phyloP scores from a whole-genome alignment of 2,329 filamentous ascomycete species.

The Pezicula radicicola region DNA sequence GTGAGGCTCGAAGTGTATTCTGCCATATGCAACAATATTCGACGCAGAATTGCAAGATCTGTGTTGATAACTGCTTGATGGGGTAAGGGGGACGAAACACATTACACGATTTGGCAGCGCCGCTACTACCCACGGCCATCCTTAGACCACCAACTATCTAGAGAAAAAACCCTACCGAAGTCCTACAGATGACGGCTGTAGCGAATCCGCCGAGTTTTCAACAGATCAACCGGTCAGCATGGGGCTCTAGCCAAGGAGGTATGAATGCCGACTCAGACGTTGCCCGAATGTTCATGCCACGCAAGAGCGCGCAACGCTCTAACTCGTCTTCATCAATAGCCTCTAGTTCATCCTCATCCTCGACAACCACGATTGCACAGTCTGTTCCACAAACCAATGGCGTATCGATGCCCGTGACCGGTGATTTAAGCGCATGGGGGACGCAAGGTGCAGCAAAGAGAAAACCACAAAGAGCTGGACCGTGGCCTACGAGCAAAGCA shows the following conservation, averaged over 20 bases:
- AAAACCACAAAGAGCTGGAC: slow-evolving; percentile 44
- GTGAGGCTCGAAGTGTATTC: neutral
- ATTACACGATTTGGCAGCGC: neutral
- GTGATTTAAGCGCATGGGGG: slow-evolving; percentile 22
- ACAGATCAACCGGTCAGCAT: slow-evolving; percentile 63
- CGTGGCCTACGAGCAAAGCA: slow-evolving; percentile 65
- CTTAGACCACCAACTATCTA: slow-evolving; percentile 1
- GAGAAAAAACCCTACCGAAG: slow-evolving; percentile 1
- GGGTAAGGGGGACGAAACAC: neutral
- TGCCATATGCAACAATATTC: no score
- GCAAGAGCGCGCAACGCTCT: slow-evolving; percentile 80
- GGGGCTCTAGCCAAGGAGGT: slow-evolving; percentile 60
- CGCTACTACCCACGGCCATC: slow-evolving; percentile 1
- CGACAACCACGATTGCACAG: slow-evolving; percentile 61
- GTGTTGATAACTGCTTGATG: neutral
- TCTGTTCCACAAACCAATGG: slow-evolving; percentile 62
- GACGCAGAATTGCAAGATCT: neutral
- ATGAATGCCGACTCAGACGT: slow-evolving; percentile 77
- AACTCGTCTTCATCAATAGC: slow-evolving; percentile 90
- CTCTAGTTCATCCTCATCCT: slow-evolving; percentile 56
- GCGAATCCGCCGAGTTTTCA: slow-evolving; percentile 62
- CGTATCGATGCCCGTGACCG: slow-evolving; percentile 28
- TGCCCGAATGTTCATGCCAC: slow-evolving; percentile 84
- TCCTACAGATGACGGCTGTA: slow-evolving; percentile 60
- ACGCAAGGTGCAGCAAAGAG: slow-evolving; percentile 42